A percentile compares a stretch with the other conserved stretches of the same genome.
phyloP scores from a whole-genome alignment of 2,329 filamentous ascomycete genomes.

The Colletotrichum sp. region DNA sequence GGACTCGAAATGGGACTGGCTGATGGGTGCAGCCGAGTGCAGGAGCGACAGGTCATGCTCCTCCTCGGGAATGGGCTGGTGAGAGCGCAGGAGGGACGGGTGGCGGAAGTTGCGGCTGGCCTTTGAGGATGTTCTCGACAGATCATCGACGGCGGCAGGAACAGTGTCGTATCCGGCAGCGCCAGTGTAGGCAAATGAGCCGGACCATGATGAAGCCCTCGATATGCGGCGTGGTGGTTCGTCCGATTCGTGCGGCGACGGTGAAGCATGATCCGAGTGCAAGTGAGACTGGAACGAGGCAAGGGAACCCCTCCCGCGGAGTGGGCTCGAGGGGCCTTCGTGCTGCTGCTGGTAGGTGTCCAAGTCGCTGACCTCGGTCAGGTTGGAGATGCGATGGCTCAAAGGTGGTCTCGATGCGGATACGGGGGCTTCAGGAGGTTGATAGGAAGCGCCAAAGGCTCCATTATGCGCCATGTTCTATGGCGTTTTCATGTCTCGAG shows the following conservation, averaged over 20 bases:
- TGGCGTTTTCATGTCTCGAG: slow-evolving; percentile 11
- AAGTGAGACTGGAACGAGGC: slow-evolving; percentile 43
- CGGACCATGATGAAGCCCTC: slow-evolving; percentile 26
- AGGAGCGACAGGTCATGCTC: slow-evolving; percentile 49
- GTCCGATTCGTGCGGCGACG: background rate
- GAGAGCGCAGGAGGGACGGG: slow-evolving; percentile 25
- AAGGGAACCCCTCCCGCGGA: slow-evolving; percentile 41
- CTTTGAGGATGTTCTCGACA: slow-evolving; percentile 26
- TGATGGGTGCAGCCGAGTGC: slow-evolving; percentile 43
- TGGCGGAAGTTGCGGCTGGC: slow-evolving; percentile 28
- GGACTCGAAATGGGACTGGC: slow-evolving; percentile 34
- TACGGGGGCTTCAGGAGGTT: slow-evolving; percentile 5
- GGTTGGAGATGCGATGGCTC: slow-evolving; percentile 35
- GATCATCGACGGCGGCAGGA: slow-evolving; percentile 19
- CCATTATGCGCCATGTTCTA: slow-evolving; percentile 13
- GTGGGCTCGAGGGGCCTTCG: slow-evolving; percentile 25
- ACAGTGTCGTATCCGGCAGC: slow-evolving; percentile 25
- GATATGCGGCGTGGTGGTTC: background rate
- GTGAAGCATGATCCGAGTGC: slow-evolving; percentile 26
- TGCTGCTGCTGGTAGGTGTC: slow-evolving; percentile 26
- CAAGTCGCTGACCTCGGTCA: slow-evolving; percentile 35
- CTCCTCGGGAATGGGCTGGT: slow-evolving; percentile 40
- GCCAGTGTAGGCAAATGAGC: slow-evolving; percentile 30
- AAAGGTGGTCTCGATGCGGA: slow-evolving; percentile 17
- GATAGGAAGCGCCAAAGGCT: slow-evolving; percentile 30